phyloP scores from a whole-genome alignment of 2,329 filamentous ascomycete genomes.

The Blastomyces gilchristii region DNA sequence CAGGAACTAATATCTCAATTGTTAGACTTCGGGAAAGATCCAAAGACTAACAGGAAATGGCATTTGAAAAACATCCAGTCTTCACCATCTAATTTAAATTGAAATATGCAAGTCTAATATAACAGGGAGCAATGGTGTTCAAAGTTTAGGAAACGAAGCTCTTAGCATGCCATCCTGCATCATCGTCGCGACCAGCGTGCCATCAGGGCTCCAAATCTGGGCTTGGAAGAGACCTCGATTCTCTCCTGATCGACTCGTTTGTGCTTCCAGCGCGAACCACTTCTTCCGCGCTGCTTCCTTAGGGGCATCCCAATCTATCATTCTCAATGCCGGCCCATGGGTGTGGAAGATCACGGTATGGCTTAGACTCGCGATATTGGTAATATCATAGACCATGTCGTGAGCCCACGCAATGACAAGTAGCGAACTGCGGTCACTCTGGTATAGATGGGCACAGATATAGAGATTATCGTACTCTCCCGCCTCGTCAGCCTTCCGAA shows the following conservation, averaged over 20 bases:
- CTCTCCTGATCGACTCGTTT: conserved; percentile 35
- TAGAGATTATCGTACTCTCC: conserved; percentile 43
- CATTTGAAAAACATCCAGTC: background rate
- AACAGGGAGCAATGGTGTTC: background rate
- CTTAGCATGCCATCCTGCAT: conserved; percentile 34
- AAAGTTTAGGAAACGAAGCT: conserved; percentile 3
- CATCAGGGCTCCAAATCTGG: conserved; percentile 36
- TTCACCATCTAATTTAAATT: background rate
- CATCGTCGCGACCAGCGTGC: conserved; percentile 38
- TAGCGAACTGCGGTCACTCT: conserved; percentile 47
- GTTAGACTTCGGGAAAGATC: background rate
- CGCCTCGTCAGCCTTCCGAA: conserved; percentile 19
- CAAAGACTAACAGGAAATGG: background rate
- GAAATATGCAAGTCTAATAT: background rate
- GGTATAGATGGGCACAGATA: conserved; percentile 48
- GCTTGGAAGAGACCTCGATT: conserved; percentile 41
- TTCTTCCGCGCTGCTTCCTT: conserved; percentile 21
- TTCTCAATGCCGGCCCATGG: conserved; percentile 30
- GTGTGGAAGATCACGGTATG: conserved; percentile 42
- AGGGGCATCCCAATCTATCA: conserved; percentile 29
- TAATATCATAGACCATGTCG: conserved; percentile 31
- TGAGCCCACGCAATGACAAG: conserved; percentile 43
- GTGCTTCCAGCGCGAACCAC: conserved; percentile 44
- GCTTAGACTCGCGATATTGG: conserved; percentile 39
- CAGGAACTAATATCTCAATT: background rate